Base-by-base conservation (phyloP, 2,329 filamentous ascomycete genomes). In the Colletotrichum siamense region DNA sequence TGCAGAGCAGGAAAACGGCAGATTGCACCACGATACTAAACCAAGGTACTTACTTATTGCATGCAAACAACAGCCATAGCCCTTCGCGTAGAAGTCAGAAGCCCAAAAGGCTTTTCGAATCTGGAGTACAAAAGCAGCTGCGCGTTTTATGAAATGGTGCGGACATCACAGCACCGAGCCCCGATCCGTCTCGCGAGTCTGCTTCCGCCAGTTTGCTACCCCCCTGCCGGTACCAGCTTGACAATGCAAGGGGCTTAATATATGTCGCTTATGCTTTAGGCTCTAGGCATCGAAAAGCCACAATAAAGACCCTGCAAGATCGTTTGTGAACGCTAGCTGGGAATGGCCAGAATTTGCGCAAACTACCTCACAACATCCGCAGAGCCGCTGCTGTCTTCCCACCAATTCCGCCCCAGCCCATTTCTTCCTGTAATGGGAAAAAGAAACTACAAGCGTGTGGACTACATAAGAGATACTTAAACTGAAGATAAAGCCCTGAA, bases 101-200 rank as follows among this genome's bases (percentile, higher is more conserved):
- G 6, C n/a, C 3, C 10, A 13, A 13, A n/a, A 13, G 2, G 6
- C 12, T 13, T 3, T 22, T 1, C n/a, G n/a, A 52, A 8, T 8
- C 4, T 7, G 44, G 2, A 22, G 44, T 52, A 22, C 3, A 22
- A 52, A 22, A 8, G 44, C 44, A 1, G 6, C 44, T 49, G 44
- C 44, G n/a, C n/a, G 9, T 52, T 22, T 52, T 52, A 1, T 8
- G n/a, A 5, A 0, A 8, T 52, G 1, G 6, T 52, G 44, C 44
- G 44, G 44, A 52, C 44, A 52, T 52, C 44, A 52, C 44, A 8
- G 44, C 6, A 52, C 44, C 44, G 44, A 52, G 44, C 9, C 44
- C 44, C n/a, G 12, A 52, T 52, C 4, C 10, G 44, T 52, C 44
- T 52, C 44, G n/a, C 39, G 44, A 24, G 44, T 52, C n/a, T 22